phyloP scores from a whole-genome alignment of 163 green algal species.

The Scenedesmus sp. region DNA sequence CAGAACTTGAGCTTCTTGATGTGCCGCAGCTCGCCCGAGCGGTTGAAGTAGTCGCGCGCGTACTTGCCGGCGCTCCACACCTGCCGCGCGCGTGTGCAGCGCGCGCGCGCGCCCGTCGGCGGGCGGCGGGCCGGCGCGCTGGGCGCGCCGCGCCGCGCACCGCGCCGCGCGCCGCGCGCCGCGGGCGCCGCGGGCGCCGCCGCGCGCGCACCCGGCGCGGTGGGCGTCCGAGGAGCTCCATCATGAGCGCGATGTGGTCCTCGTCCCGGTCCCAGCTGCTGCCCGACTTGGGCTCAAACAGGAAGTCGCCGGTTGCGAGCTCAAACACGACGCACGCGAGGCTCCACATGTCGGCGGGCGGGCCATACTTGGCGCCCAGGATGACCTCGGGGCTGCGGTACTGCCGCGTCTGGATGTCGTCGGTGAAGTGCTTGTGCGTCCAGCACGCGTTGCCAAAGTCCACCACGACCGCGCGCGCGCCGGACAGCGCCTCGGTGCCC shows the following conservation, averaged over 20 bases:
- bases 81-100: not conserved
- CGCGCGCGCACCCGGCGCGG: constrained; percentile 73
- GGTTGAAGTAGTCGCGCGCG: constrained; percentile 93
- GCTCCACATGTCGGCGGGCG: constrained; percentile 96
- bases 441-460: constrained; percentile 99
- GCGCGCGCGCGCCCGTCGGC: not conserved
- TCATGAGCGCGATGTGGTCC: constrained; percentile 98
- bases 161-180: too few species aligned
- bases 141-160: too few species aligned
- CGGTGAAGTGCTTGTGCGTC: constrained; percentile 96
- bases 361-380: constrained; percentile 79
- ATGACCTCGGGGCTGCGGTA: constrained; percentile 86
- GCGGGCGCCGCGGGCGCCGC: not conserved
- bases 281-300: constrained; percentile 95
- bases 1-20: constrained; percentile 97
- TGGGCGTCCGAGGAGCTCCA: constrained; percentile 95
- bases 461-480: constrained; percentile 88
- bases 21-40: constrained; percentile 92
- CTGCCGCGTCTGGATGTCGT: constrained; percentile 98
- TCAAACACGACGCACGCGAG: constrained; percentile 98
- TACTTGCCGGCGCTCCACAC: constrained; percentile 73
- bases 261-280: constrained; percentile 87
- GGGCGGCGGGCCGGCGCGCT: not conserved
- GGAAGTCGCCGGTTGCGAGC: constrained; percentile 96
- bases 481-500: constrained; percentile 61